Base-by-base conservation (phyloP, 2,329 filamentous ascomycete genomes). In the Lecanosticta acicola region DNA sequence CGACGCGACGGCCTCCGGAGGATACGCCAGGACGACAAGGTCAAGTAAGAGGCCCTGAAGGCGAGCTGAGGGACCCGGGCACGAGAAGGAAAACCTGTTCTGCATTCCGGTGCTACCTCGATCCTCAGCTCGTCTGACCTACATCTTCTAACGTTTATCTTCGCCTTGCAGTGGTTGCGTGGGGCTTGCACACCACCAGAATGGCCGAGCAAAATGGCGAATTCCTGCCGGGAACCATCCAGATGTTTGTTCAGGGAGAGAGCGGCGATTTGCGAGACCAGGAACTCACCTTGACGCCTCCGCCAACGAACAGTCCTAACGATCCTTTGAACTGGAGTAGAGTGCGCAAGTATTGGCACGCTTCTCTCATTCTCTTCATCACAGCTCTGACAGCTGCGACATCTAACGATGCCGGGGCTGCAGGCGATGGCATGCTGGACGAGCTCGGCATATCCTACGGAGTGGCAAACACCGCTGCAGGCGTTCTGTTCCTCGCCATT, bases 371-470 rank as follows among this genome's bases (percentile, higher is more conserved):
- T 21, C 71, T 74, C 43, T 76, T 74, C 55, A 71, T 78, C 39
- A 75, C 76, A 2, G 76, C 70, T 1, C 57, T 80, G 40, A 79
- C 76, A 1, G 76, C 77, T 0, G 77, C 76, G 3, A 78, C 74
- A 0, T 73, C 76, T 9, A 80, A 79, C 46, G 72, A 77, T 54
- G 75, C 75, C 2, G 75, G 76, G 4, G 71, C 73, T 1, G 75
- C 75, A 9, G 67, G 72, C 14, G 69, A 73, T 46, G 73, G 73
- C 14, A 71, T 77, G 57, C 70, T 74, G 18, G 66, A 67, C 1
- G 66, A 79, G 37, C 66, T 76, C 14, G 73, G 70, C 8, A 77
- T 80, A 46, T 66, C 66, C 19, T 79, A 76, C 54, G 65, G 66
- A 26, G 67, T 72, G 4, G 76, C 77, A 61, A 79, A 80, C 43